Base-by-base conservation (phyloP, 176 grass and related monocot species). In the Paspalum vaginatum region DNA sequence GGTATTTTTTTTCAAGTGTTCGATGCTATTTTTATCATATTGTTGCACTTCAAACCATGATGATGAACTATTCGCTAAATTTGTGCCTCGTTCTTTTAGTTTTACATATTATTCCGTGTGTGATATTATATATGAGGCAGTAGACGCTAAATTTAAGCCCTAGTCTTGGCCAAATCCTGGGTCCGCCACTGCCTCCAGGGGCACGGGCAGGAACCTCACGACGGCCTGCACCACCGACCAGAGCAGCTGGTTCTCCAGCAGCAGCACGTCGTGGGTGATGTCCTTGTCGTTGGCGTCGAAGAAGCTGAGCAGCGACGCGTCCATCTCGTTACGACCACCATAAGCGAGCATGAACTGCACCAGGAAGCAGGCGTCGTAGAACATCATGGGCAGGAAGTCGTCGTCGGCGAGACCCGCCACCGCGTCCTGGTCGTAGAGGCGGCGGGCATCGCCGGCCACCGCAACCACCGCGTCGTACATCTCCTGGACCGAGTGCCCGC, bases 351-450 rank as follows among this genome's bases (percentile, higher is more conserved):
- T 67, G 65, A 44, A 67, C 65, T 44, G 65, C 40, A 67, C 65
- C 40, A 67, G 14, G 65, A 67, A 67, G 65, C 67, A 70, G 24
- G 67, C 67, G 12, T 70, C 67, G 5, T 16, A 26, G 67, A 70
- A 70, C 67, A 70, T 49, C 67, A 70, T 70, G 1, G 43, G 67
- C 4, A 70, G 67, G 40, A 70, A 49, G 44, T 47, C 45, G 2
- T 70, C 21, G 7, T 70, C 11, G 12, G 2, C 22, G 12, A 70
- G 1, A 47, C 9, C 2, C 4, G 10, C 21, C 11, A 70, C 2
- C 44, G 5, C 21, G 2, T 48, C 44, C 6, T 8, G 8, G 67
- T 70, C 44, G 11, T 70, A 70, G 43, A 70, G 67, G 12, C 44
- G 4, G 2, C 21, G 21, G 44, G 21, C 43, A 1, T 16, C 0